Conservation (phyloP, 225 moss, liverwort and hornwort species). For the Bryoerythrophyllum caledonicum region DNA sequence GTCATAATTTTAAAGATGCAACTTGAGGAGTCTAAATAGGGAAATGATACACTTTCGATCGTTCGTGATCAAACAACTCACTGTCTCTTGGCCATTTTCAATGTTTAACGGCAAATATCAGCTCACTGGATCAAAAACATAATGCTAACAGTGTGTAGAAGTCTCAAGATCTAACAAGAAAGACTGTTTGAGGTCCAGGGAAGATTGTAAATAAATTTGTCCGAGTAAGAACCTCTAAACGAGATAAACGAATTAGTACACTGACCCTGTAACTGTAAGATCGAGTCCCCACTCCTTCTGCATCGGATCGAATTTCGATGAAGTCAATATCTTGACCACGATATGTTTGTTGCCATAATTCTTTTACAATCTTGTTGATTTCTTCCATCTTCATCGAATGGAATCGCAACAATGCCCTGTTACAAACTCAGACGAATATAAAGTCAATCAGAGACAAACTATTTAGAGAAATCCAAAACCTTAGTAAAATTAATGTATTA, state of each 20-base stretch:
- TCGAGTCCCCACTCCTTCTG: constrained; percentile 89
- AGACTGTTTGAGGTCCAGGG: constrained; percentile 15
- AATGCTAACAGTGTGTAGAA: not conserved
- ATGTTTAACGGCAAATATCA: constrained; percentile 17
- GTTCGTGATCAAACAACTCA: not conserved
- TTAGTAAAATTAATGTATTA: not conserved
- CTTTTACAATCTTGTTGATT: constrained; percentile 98
- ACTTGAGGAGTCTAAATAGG: constrained; percentile 3
- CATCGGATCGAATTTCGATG: constrained; percentile 97
- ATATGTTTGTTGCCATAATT: constrained; percentile 98
- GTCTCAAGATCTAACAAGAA: not conserved
- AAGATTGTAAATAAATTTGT: not conserved
- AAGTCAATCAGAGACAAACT: no score
- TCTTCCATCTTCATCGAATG: constrained; percentile 99
- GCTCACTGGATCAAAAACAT: constrained; percentile 5
- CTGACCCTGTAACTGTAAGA: constrained; percentile 98
- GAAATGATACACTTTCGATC: constrained; percentile 12
- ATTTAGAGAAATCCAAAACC: not conserved
- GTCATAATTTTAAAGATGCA: not conserved
- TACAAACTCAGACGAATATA: not conserved
- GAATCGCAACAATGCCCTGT: constrained; percentile 93
- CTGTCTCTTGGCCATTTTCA: constrained; percentile 9
- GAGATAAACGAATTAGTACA: constrained; percentile 17
- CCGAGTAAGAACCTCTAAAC: constrained; percentile 1
- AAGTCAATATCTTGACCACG: constrained; percentile 97